A percentile compares a stretch with the other conserved stretches of the same genome.
Evolutionary conservation across 1,284 basidiomycete genomes (phyloP).

Genomic region (Volvariella volvacea): DNA sequence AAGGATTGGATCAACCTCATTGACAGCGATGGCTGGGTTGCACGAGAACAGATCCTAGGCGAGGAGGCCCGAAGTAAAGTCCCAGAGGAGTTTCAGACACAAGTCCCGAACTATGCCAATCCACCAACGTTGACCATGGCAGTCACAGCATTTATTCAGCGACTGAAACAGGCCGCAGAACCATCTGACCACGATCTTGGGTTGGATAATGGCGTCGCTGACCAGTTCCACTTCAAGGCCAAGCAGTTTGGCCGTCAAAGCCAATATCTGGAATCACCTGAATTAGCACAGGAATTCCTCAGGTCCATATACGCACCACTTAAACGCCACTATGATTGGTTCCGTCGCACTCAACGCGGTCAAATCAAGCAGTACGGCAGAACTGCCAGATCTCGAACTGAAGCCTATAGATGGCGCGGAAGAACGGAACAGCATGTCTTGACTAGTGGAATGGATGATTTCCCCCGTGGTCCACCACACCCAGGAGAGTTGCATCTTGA

Average conservation of each 20-base stretch:
- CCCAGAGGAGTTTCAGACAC: slow-evolving; percentile 83
- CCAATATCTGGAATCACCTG: slow-evolving; percentile 48
- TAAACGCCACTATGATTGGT: slow-evolving; percentile 92
- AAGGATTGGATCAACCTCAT: slow-evolving; percentile 87
- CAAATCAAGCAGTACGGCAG: slow-evolving; percentile 89
- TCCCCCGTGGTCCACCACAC: slow-evolving; percentile 83
- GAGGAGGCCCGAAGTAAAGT: slow-evolving; percentile 93
- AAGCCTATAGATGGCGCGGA: slow-evolving; percentile 95
- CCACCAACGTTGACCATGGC: slow-evolving; percentile 92
- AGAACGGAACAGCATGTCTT: slow-evolving; percentile 81
- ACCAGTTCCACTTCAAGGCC: slow-evolving; percentile 40
- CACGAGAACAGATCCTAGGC: slow-evolving; percentile 90
- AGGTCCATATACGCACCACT: slow-evolving; percentile 78
- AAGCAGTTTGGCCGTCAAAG: slow-evolving; percentile 26
- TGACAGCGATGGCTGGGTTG: slow-evolving; percentile 93
- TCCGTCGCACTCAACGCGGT: slow-evolving; percentile 86
- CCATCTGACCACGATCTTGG: slow-evolving; percentile 57
- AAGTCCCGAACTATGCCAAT: slow-evolving; percentile 90
- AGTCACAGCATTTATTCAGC: slow-evolving; percentile 79
- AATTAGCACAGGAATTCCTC: slow-evolving; percentile 63
- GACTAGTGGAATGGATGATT: slow-evolving; percentile 94
- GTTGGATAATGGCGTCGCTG: slow-evolving; percentile 40
- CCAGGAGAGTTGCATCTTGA: slow-evolving; percentile 90
- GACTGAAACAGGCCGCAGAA: slow-evolving; percentile 47
- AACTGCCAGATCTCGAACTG: slow-evolving; percentile 74